These are phyloP conservation scores for Backusella psychrophila DNA, from an alignment of 192 early-diverging fungal genomes.

Conservation along the genomic window DNA sequence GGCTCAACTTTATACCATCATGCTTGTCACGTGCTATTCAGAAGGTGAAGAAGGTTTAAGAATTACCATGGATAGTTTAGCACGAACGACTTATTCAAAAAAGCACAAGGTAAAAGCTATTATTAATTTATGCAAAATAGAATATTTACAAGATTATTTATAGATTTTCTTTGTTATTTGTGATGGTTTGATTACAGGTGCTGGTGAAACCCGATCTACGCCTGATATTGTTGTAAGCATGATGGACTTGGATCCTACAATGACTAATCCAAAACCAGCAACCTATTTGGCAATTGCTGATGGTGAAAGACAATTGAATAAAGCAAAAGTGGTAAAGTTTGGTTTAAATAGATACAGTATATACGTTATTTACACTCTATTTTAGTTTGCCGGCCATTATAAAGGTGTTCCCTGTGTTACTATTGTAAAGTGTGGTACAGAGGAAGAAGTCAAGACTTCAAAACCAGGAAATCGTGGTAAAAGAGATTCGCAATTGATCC, in stretches of 20 bases:
- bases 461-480: slow-evolving; percentile 94
- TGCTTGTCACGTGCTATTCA: slow-evolving; percentile 92
- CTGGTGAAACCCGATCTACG: slow-evolving; percentile 69
- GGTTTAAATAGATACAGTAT: too few species aligned
- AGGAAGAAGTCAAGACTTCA: slow-evolving; percentile 55
- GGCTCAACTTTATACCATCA: slow-evolving; percentile 61
- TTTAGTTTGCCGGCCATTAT: slow-evolving; percentile 72
- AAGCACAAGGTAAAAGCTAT: slow-evolving; percentile 64
- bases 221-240: slow-evolving; percentile 80
- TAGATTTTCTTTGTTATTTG: slow-evolving; percentile 88
- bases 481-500: slow-evolving; percentile 85
- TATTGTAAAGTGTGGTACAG: slow-evolving; percentile 73
- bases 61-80: slow-evolving; percentile 85
- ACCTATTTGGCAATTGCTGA: slow-evolving; percentile 79
- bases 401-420: slow-evolving; percentile 63
- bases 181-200: slow-evolving; percentile 89
- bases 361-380: not conserved
- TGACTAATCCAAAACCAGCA: slow-evolving; percentile 69
- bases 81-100: slow-evolving; percentile 76
- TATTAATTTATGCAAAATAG: slow-evolving; percentile 57
- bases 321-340: slow-evolving; percentile 62
- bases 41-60: slow-evolving; percentile 81
- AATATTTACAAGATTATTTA: slow-evolving; percentile 18
- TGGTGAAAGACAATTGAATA: slow-evolving; percentile 80
- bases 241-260: slow-evolving; percentile 63